A percentile compares a stretch with the other conserved stretches of the same genome.
These are phyloP conservation scores for Annulohypoxylon stygium DNA, from an alignment of 495 filamentous ascomycete species.

Conservation along the genomic window DNA sequence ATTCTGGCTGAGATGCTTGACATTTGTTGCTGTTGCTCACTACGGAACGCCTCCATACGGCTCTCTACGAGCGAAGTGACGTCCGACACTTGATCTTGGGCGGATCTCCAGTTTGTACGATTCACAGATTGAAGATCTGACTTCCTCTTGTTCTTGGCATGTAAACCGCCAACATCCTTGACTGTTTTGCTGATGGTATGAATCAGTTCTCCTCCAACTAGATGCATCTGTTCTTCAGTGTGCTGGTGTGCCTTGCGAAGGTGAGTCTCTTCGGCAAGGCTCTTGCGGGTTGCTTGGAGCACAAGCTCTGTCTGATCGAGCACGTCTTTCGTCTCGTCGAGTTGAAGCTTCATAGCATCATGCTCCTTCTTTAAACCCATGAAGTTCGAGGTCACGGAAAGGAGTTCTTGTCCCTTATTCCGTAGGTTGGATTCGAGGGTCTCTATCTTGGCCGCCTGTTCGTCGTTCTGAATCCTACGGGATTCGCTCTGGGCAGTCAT, in stretches of 20 bases:
- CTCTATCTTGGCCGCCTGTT: slow-evolving; percentile 91
- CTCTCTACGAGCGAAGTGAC: slow-evolving; percentile 81
- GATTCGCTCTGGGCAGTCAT: slow-evolving; percentile 92
- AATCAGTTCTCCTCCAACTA: slow-evolving; percentile 79
- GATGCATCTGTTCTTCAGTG: slow-evolving; percentile 81
- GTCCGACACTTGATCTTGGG: slow-evolving; percentile 77
- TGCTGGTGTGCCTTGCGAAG: slow-evolving; percentile 86
- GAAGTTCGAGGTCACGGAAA: slow-evolving; percentile 84
- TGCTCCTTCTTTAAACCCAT: slow-evolving; percentile 87
- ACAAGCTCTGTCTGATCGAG: slow-evolving; percentile 89
- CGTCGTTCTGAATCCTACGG: slow-evolving; percentile 89
- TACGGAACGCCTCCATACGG: slow-evolving; percentile 75
- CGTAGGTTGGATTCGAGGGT: slow-evolving; percentile 89
- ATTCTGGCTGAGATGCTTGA: slow-evolving; percentile 75
- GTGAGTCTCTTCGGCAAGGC: slow-evolving; percentile 81
- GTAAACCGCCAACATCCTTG: slow-evolving; percentile 80
- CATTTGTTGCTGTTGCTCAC: slow-evolving; percentile 77
- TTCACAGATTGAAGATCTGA: slow-evolving; percentile 85
- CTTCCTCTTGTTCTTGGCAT: slow-evolving; percentile 84
- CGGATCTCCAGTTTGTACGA: slow-evolving; percentile 79
- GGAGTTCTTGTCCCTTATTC: slow-evolving; percentile 92
- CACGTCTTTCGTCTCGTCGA: slow-evolving; percentile 82
- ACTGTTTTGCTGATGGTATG: slow-evolving; percentile 80
- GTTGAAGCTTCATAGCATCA: slow-evolving; percentile 74
- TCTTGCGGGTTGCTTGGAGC: slow-evolving; percentile 78